phyloP scores from a whole-genome alignment of 768 basidiomycete genomes.

The Lactarius indigo region DNA sequence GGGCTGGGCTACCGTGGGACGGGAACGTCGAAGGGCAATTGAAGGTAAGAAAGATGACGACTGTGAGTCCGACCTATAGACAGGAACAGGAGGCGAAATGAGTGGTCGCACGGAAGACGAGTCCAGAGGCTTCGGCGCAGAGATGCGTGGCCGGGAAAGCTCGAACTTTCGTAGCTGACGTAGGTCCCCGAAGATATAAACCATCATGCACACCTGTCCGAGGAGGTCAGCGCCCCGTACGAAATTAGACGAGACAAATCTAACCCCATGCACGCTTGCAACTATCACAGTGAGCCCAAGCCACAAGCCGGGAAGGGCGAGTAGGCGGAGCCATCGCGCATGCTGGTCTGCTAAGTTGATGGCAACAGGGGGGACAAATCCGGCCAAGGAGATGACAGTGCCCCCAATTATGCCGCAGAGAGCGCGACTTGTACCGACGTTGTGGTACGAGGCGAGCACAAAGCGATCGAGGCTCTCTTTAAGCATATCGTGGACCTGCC shows the following conservation, averaged over 20 bases:
- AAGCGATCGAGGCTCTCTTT: constrained; percentile 63
- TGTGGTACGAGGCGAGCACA: constrained; percentile 63
- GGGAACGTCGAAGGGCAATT: constrained; percentile 13
- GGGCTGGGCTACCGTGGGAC: background rate
- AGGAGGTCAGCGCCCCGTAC: background rate
- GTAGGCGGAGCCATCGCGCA: constrained; percentile 55
- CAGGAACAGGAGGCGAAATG: constrained; percentile 20
- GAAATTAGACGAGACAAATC: constrained; percentile 18
- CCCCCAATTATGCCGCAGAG: constrained; percentile 69
- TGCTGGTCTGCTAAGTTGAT: constrained; percentile 44
- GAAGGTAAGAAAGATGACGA: constrained; percentile 21
- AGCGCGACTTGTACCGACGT: constrained; percentile 66
- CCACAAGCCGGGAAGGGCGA: constrained; percentile 67
- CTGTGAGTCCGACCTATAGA: constrained; percentile 11
- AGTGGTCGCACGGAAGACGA: constrained; percentile 7
- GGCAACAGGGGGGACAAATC: constrained; percentile 36
- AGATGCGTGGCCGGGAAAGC: constrained; percentile 64
- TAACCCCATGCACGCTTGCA: constrained; percentile 63
- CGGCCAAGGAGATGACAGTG: constrained; percentile 43
- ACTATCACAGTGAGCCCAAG: constrained; percentile 60
- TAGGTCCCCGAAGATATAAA: constrained; percentile 77
- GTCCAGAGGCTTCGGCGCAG: constrained; percentile 36
- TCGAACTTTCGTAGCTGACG: constrained; percentile 77
- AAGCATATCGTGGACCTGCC: constrained; percentile 56
- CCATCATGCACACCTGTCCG: constrained; percentile 55